These are phyloP conservation scores for Skeletonema marinoi DNA, from an alignment of 108 stramenopile genomes.

Conservation along the genomic window DNA sequence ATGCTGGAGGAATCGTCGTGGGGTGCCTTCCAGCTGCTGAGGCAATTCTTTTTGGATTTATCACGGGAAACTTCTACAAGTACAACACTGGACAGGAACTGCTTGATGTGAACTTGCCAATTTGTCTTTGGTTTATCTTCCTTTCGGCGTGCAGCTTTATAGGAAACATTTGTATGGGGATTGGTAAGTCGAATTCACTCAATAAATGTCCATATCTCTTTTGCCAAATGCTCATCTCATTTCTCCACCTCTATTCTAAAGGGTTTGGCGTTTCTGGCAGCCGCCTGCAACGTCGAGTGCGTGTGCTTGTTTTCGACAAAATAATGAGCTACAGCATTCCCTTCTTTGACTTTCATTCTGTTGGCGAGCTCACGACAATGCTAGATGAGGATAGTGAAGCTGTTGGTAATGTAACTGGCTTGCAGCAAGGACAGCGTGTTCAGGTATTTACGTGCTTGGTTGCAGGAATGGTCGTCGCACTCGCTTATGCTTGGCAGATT, in stretches of 20 bases:
- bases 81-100: slow-evolving; percentile 26
- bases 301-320: slow-evolving; percentile 34
- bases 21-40: slow-evolving; percentile 31
- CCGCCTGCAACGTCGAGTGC: slow-evolving; percentile 17
- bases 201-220: neutral
- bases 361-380: slow-evolving; percentile 39
- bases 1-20: slow-evolving; percentile 16
- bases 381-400: slow-evolving; percentile 33
- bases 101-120: neutral
- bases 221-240: neutral
- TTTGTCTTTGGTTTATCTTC: slow-evolving; percentile 27
- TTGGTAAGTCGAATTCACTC: slow-evolving; percentile 7
- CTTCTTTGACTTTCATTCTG: slow-evolving; percentile 35
- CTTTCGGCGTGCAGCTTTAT: slow-evolving; percentile 16
- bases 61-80: slow-evolving; percentile 34
- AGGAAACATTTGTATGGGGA: slow-evolving; percentile 26
- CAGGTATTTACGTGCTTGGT: slow-evolving; percentile 29
- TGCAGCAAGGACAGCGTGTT: slow-evolving; percentile 31
- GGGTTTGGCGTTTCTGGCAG: slow-evolving; percentile 24
- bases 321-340: slow-evolving; percentile 33
- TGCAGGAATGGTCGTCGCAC: slow-evolving; percentile 29
- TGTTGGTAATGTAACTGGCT: slow-evolving; percentile 32
- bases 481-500: slow-evolving; percentile 31
- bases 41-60: slow-evolving; percentile 33
- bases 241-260: neutral